Percentiles rank a stretch among this genome's conserved stretches.
These are phyloP conservation scores for Phytopythium litorale DNA, from an alignment of 352 stramenopile genomes.

Conservation along the genomic window DNA sequence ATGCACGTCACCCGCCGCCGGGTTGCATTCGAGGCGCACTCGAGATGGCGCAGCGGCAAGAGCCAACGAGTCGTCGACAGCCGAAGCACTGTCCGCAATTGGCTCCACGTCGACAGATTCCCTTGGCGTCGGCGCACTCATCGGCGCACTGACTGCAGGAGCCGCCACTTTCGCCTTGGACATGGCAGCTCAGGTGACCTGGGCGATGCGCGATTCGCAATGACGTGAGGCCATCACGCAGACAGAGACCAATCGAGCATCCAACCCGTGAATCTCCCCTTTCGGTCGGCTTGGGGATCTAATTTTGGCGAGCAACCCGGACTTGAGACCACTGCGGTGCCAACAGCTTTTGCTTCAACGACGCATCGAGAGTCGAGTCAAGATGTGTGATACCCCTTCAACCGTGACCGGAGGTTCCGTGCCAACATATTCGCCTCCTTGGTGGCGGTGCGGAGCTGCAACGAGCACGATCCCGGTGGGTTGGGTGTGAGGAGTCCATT, in stretches of 20 bases:
- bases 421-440: no score
- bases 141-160: neutral
- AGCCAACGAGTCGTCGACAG: conserved; percentile 16
- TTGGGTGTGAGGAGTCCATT: no score
- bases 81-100: neutral
- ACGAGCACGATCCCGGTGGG: no score
- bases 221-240: neutral
- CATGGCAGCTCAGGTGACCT: neutral
- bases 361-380: no score
- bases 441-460: no score
- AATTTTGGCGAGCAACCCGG: no score
- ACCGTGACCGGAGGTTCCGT: no score
- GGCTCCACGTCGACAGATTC: neutral
- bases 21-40: conserved; percentile 57
- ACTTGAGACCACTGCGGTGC: no score
- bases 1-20: conserved; percentile 58
- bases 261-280: neutral
- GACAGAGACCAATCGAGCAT: neutral
- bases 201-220: neutral
- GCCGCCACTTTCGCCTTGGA: conserved; percentile 4
- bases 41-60: conserved; percentile 9
- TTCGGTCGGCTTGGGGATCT: no score
- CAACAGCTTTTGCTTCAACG: no score
- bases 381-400: no score
- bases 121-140: neutral